These are phyloP conservation scores for Dovyalis caffra DNA, from an alignment of 345 rosid genomes.

Conservation along the genomic window DNA sequence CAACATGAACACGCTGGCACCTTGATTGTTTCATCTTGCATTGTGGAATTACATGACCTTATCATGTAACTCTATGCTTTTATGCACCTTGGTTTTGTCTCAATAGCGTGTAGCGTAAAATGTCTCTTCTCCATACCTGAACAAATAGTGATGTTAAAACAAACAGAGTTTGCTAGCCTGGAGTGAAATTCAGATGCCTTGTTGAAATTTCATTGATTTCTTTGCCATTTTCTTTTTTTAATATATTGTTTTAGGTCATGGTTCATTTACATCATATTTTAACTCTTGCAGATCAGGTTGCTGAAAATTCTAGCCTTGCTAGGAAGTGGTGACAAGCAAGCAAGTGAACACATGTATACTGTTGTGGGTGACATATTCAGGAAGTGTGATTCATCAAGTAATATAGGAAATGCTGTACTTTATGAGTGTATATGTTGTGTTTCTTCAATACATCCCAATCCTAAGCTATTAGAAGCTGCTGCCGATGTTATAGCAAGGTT, in stretches of 20 bases:
- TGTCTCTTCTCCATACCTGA: background rate
- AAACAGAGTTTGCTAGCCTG: background rate
- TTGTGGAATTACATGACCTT: no score
- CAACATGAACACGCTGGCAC: no score
- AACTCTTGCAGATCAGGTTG: conserved; percentile 70
- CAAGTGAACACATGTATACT: conserved; percentile 91
- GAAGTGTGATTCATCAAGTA: conserved; percentile 81
- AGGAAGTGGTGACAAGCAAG: conserved; percentile 95
- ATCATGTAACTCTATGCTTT: no score
- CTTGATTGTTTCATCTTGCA: no score
- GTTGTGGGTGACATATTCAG: conserved; percentile 86
- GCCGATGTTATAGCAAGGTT: conserved; percentile 82
- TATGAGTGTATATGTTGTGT: conserved; percentile 94
- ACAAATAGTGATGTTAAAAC: background rate
- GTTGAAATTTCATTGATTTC: background rate
- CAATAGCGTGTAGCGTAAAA: no score
- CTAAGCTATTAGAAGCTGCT: conserved; percentile 83
- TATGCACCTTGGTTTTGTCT: no score
- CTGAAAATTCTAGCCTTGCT: conserved; percentile 86
- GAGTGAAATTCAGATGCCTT: background rate
- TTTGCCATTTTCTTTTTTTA: background rate
- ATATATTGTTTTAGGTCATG: background rate
- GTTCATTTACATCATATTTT: conserved; percentile 3
- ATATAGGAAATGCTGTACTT: conserved; percentile 91
- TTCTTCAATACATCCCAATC: conserved; percentile 76